Conservation (phyloP, 352 stramenopile species). For the Halophytophthora batemanensis region DNA sequence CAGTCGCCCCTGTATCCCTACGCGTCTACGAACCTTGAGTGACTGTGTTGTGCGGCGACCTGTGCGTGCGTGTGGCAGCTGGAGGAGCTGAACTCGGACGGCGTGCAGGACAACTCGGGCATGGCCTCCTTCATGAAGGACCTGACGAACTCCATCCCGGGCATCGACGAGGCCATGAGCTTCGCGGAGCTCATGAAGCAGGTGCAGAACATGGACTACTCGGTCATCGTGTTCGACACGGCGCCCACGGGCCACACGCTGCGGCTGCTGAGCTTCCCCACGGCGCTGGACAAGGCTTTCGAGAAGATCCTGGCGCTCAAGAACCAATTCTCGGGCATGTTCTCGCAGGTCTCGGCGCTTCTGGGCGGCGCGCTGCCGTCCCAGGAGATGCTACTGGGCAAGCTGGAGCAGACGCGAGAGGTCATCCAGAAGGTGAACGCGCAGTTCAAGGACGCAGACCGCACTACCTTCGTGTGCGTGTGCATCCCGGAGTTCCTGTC, state of each 20-base stretch:
- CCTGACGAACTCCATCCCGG: slow-evolving; percentile 96
- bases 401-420: slow-evolving; percentile 94
- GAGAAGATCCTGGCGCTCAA: slow-evolving; percentile 98
- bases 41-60: slow-evolving; percentile 7
- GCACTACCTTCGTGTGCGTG: slow-evolving; percentile 99
- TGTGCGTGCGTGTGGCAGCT: slow-evolving; percentile 31
- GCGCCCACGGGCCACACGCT: slow-evolving; percentile 97
- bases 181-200: slow-evolving; percentile 99
- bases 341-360: slow-evolving; percentile 80
- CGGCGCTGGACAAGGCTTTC: slow-evolving; percentile 97
- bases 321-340: slow-evolving; percentile 88
- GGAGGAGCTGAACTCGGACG: slow-evolving; percentile 80
- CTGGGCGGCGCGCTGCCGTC: slow-evolving; percentile 72
- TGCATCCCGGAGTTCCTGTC: slow-evolving; percentile 99
- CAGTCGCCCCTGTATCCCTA: not conserved
- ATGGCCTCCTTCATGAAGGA: slow-evolving; percentile 96
- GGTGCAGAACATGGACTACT: slow-evolving; percentile 97
- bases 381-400: slow-evolving; percentile 94
- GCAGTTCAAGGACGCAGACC: slow-evolving; percentile 98
- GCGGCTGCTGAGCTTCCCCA: slow-evolving; percentile 96
- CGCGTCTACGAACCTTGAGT: not conserved
- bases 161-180: slow-evolving; percentile 99
- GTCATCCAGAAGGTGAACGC: slow-evolving; percentile 99
- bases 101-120: slow-evolving; percentile 82
- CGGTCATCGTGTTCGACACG: slow-evolving; percentile 98